Evolutionary conservation across 1,284 basidiomycete genomes (phyloP).

Genomic region (Tylopilus sp.): DNA sequence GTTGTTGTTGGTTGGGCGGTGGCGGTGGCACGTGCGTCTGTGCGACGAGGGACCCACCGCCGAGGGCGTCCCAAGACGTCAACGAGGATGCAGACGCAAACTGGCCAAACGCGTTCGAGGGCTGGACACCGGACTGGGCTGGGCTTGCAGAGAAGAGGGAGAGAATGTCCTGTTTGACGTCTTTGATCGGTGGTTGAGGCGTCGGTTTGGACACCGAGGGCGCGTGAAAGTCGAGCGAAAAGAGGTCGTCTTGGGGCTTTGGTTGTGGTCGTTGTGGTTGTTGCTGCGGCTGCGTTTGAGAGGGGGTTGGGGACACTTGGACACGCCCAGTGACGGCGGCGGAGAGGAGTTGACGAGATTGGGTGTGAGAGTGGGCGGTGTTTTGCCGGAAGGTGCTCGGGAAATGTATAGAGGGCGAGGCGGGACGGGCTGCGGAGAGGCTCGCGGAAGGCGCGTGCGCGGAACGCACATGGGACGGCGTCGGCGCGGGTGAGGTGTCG

Average conservation of each 20-base stretch:
- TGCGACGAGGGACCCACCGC: neutral
- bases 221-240: conserved; percentile 81
- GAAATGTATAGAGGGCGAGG: conserved; percentile 23
- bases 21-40: neutral
- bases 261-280: conserved; percentile 7
- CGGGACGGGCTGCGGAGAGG: conserved; percentile 30
- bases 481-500: conserved; percentile 29
- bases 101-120: conserved; percentile 29
- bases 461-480: conserved; percentile 14
- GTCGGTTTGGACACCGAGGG: conserved; percentile 38
- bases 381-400: conserved; percentile 43
- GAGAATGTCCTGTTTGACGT: conserved; percentile 83
- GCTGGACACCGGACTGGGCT: conserved; percentile 25
- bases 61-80: conserved; percentile 17
- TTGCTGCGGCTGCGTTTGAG: neutral
- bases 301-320: conserved; percentile 7
- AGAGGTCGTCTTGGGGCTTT: conserved; percentile 59
- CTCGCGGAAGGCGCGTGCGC: conserved; percentile 34
- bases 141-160: conserved; percentile 68
- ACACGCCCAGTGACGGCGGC: conserved; percentile 26
- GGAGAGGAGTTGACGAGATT: conserved; percentile 26
- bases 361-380: conserved; percentile 38
- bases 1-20: conserved; percentile 18
- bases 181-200: conserved; percentile 50
- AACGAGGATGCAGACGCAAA: conserved; percentile 19